These are phyloP conservation scores for Pistacia integerrima DNA, from an alignment of 345 rosid genomes.

Conservation along the genomic window DNA sequence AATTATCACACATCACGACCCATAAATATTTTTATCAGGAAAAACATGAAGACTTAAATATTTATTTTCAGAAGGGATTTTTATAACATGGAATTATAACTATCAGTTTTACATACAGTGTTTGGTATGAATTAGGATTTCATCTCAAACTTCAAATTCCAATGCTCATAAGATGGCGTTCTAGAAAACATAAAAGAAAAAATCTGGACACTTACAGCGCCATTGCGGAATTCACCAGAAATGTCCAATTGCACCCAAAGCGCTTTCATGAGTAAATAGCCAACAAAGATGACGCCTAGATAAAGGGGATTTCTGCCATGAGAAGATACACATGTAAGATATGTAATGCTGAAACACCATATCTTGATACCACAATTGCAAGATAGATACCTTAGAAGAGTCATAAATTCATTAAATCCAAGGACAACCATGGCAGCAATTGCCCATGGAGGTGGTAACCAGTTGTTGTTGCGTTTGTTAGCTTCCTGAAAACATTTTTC, in stretches of 20 bases:
- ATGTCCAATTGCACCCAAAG: slow-evolving; percentile 94
- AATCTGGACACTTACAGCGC: slow-evolving; percentile 64
- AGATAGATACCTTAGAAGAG: slow-evolving; percentile 73
- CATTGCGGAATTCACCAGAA: slow-evolving; percentile 81
- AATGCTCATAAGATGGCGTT: neutral
- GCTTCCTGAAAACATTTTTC: slow-evolving; percentile 77
- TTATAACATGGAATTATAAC: too few species aligned
- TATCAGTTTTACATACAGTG: too few species aligned
- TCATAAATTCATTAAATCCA: slow-evolving; percentile 99
- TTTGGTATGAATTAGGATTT: neutral
- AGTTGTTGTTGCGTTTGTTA: slow-evolving; percentile 86
- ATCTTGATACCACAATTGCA: slow-evolving; percentile 11
- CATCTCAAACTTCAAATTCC: neutral
- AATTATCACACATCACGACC: slow-evolving; percentile 11
- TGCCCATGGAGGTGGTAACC: slow-evolving; percentile 99
- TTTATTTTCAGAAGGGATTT: neutral
- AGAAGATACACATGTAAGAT: slow-evolving; percentile 13
- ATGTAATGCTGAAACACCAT: neutral
- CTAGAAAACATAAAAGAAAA: neutral
- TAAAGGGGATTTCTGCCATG: slow-evolving; percentile 89
- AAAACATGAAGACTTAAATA: too few species aligned
- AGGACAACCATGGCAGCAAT: slow-evolving; percentile 76
- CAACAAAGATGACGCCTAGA: slow-evolving; percentile 67
- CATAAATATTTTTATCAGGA: neutral
- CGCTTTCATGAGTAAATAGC: slow-evolving; percentile 76